phyloP scores from a whole-genome alignment of 2,329 filamentous ascomycete species.

The Periconia digitata region DNA sequence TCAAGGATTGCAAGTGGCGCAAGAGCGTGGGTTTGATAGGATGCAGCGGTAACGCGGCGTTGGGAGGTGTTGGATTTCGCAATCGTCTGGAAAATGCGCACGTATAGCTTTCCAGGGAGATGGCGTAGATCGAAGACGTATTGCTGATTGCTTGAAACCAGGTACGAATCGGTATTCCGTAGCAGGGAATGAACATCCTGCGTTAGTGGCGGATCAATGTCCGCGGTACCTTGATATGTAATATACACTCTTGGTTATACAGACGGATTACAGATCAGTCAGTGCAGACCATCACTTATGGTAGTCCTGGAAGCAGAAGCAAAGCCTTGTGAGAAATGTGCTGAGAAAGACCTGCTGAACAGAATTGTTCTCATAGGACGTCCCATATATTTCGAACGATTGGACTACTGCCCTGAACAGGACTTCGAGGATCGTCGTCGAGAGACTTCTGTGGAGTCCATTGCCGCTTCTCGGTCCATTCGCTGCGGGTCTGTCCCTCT shows the following conservation, averaged over 20 bases:
- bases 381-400: constrained; percentile 80
- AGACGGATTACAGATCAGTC: neutral
- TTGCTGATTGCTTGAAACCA: constrained; percentile 7
- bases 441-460: constrained; percentile 60
- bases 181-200: constrained; percentile 8
- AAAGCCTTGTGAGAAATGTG: too few species aligned
- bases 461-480: constrained; percentile 29
- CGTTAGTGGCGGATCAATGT: constrained; percentile 5
- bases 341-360: neutral
- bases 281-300: neutral
- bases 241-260: neutral
- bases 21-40: neutral
- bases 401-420: constrained; percentile 72
- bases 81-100: neutral
- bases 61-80: neutral
- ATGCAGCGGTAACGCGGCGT: neutral
- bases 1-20: neutral
- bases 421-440: constrained; percentile 70
- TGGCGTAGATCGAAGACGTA: neutral
- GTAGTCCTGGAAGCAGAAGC: neutral
- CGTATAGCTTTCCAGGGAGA: neutral
- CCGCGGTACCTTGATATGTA: neutral
- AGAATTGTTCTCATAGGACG: constrained; percentile 58
- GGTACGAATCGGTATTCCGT: neutral
- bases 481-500: constrained; percentile 27